Evolutionary conservation across 1,284 basidiomycete genomes (phyloP).

Genomic region (Cutaneotrichosporon mucoides): DNA sequence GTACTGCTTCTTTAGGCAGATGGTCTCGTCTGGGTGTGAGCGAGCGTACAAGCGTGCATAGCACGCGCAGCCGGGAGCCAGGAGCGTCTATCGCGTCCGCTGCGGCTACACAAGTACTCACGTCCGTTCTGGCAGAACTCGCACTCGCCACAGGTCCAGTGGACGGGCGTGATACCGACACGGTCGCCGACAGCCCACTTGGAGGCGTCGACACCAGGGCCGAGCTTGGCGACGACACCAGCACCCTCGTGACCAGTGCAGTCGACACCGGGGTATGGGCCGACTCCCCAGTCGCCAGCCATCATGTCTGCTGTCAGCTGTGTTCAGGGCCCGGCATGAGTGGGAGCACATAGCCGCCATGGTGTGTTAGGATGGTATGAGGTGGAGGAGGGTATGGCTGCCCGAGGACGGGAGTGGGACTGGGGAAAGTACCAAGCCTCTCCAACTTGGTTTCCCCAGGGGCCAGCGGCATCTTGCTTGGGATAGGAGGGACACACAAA

Average conservation of each 20-base stretch:
- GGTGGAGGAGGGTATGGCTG: too few species aligned
- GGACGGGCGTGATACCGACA: slow-evolving; percentile 17
- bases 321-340: background rate
- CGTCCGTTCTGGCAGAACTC: slow-evolving; percentile 16
- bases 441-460: too few species aligned
- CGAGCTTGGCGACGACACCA: slow-evolving; percentile 15
- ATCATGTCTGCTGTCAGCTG: slow-evolving; percentile 14
- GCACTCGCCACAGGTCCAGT: slow-evolving; percentile 16
- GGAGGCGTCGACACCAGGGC: slow-evolving; percentile 12
- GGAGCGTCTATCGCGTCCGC: too few species aligned
- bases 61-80: too few species aligned
- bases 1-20: slow-evolving; percentile 14
- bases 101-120: slow-evolving; percentile 2
- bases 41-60: background rate
- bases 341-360: background rate
- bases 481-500: too few species aligned
- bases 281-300: slow-evolving; percentile 17
- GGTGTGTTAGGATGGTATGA: background rate
- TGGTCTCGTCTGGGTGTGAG: slow-evolving; percentile 13
- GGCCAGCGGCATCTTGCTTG: too few species aligned
- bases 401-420: too few species aligned
- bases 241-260: slow-evolving; percentile 23
- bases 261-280: slow-evolving; percentile 9
- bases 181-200: slow-evolving; percentile 18
- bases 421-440: too few species aligned